A percentile compares a stretch with the other conserved stretches of the same genome.
Conservation (phyloP, 1,284 basidiomycete genomes). For the Ustilago tritici region DNA sequence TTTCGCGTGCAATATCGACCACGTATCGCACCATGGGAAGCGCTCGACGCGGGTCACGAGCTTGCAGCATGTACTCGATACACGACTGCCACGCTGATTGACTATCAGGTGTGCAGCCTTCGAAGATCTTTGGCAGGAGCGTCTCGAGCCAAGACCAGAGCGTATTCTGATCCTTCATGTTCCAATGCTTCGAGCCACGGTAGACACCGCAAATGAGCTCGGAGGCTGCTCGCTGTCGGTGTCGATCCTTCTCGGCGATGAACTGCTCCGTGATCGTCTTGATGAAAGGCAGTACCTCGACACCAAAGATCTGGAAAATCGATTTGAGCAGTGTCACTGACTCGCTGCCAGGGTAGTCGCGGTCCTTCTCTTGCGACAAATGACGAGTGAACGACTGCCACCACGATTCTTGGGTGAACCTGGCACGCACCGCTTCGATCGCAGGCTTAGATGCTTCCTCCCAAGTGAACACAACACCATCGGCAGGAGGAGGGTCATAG, state of each 20-base stretch:
- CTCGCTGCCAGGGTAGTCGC: slow-evolving; percentile 65
- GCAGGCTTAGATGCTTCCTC: slow-evolving; percentile 76
- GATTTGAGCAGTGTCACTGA: slow-evolving; percentile 73
- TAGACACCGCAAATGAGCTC: slow-evolving; percentile 83
- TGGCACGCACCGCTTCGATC: slow-evolving; percentile 75
- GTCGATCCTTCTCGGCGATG: slow-evolving; percentile 79
- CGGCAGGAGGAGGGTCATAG: slow-evolving; percentile 74
- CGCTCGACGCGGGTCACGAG: slow-evolving; percentile 87
- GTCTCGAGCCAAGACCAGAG: slow-evolving; percentile 85
- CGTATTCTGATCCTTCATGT: slow-evolving; percentile 74
- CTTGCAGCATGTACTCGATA: slow-evolving; percentile 74
- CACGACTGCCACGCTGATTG: slow-evolving; percentile 71
- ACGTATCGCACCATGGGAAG: slow-evolving; percentile 79
- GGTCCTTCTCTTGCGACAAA: slow-evolving; percentile 63
- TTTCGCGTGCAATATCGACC: slow-evolving; percentile 44
- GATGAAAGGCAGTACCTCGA: slow-evolving; percentile 74
- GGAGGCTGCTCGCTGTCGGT: slow-evolving; percentile 89
- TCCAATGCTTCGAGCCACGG: slow-evolving; percentile 91
- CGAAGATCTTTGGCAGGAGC: slow-evolving; percentile 80
- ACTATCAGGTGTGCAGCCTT: slow-evolving; percentile 72
- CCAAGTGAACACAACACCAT: slow-evolving; percentile 76
- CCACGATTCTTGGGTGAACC: slow-evolving; percentile 75
- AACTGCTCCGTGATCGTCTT: slow-evolving; percentile 77
- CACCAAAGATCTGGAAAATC: slow-evolving; percentile 74
- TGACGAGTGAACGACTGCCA: slow-evolving; percentile 72